phyloP scores from a whole-genome alignment of 2,329 filamentous ascomycete species.

The Pestalotiopsis sp. region DNA sequence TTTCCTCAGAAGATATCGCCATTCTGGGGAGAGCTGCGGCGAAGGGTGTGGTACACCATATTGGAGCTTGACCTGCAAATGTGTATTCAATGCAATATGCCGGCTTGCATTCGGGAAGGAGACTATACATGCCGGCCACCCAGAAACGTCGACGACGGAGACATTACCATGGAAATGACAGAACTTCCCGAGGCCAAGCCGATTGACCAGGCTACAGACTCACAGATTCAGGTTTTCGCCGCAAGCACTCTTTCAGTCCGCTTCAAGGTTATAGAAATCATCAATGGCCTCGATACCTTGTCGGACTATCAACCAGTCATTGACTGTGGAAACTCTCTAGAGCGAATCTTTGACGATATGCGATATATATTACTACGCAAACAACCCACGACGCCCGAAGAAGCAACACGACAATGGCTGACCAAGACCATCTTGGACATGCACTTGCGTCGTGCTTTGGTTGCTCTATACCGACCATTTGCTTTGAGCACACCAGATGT shows the following conservation, averaged over 20 bases:
- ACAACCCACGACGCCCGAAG: slow-evolving; percentile 41
- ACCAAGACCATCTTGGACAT: slow-evolving; percentile 55
- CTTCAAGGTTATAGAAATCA: slow-evolving; percentile 51
- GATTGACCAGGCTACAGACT: slow-evolving; percentile 55
- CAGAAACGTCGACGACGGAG: slow-evolving; percentile 54
- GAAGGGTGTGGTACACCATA: slow-evolving; percentile 60
- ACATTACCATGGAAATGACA: slow-evolving; percentile 49
- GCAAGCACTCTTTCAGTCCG: slow-evolving; percentile 52
- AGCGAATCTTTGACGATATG: slow-evolving; percentile 56
- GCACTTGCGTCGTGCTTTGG: slow-evolving; percentile 53
- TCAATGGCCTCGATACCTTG: slow-evolving; percentile 54
- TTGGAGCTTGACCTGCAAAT: slow-evolving; percentile 60
- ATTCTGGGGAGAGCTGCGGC: slow-evolving; percentile 55
- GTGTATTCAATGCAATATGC: slow-evolving; percentile 54
- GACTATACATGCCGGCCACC: slow-evolving; percentile 57
- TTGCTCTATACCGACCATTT: slow-evolving; percentile 58
- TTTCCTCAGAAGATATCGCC: slow-evolving; percentile 50
- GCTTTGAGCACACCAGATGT: slow-evolving; percentile 53
- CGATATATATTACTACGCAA: slow-evolving; percentile 54
- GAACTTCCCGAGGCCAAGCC: slow-evolving; percentile 51
- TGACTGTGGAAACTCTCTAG: slow-evolving; percentile 55
- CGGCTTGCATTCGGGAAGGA: slow-evolving; percentile 52
- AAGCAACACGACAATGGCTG: slow-evolving; percentile 54
- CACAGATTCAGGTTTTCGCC: slow-evolving; percentile 57
- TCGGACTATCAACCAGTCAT: slow-evolving; percentile 57